Conservation (phyloP, 106 monocot genomes). For the Triglochin maritima region DNA sequence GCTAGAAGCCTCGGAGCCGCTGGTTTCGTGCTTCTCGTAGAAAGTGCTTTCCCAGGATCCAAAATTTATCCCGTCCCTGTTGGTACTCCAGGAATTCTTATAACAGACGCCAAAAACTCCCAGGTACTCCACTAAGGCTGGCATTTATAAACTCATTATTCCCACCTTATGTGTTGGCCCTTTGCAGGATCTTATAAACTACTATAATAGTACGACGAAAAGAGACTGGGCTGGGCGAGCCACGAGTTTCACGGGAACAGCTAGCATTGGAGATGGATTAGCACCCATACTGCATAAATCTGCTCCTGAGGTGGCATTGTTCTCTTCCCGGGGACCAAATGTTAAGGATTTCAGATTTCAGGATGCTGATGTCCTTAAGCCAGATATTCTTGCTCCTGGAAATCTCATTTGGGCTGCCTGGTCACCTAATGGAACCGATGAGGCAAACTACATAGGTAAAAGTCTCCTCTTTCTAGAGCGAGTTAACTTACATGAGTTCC, state of each 20-base stretch:
- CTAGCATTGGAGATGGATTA: conserved; percentile 74
- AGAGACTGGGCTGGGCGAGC: conserved; percentile 86
- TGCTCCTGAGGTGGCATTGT: conserved; percentile 88
- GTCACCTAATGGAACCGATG: conserved; percentile 96
- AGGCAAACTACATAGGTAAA: conserved; percentile 73
- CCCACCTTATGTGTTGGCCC: too few species aligned
- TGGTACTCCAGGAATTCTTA: conserved; percentile 72
- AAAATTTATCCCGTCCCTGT: conserved; percentile 87
- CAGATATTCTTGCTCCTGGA: conserved; percentile 97
- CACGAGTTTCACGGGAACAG: conserved; percentile 48
- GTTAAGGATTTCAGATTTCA: conserved; percentile 97
- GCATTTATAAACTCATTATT: too few species aligned
- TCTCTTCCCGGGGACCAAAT: conserved; percentile 92
- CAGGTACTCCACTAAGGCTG: conserved; percentile 29
- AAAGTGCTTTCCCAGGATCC: conserved; percentile 70
- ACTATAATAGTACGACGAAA: conserved; percentile 72
- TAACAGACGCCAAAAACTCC: conserved; percentile 51
- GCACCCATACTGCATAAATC: conserved; percentile 75
- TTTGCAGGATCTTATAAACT: conserved; percentile 68
- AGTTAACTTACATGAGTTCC: too few species aligned
- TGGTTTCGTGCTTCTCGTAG: conserved; percentile 87
- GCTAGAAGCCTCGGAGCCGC: conserved; percentile 81
- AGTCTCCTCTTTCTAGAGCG: too few species aligned
- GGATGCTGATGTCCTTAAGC: conserved; percentile 97
- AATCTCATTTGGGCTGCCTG: conserved; percentile 96